A percentile compares a stretch with the other conserved stretches of the same genome.
Conservation (phyloP, 106 monocot species). For the Allium cepa region DNA sequence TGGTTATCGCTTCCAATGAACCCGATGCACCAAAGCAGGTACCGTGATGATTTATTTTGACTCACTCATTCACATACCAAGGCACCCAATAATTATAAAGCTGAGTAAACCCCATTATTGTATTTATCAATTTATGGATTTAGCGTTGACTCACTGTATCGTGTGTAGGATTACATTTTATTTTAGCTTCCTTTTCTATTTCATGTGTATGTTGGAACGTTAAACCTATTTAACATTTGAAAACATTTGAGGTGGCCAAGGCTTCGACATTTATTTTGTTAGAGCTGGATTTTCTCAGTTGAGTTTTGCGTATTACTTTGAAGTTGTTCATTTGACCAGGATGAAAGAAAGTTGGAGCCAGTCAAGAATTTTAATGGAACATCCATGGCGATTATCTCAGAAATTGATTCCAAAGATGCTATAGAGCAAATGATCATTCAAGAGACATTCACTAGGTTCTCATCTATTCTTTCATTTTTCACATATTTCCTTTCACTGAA, state of each 20-base stretch:
- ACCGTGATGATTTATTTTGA: background rate
- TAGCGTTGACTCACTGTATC: no score
- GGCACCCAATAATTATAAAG: background rate
- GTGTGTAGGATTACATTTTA: background rate
- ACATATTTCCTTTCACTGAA: background rate
- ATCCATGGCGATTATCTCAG: constrained; percentile 14
- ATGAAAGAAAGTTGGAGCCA: constrained; percentile 5
- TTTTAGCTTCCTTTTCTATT: background rate
- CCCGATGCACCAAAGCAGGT: constrained; percentile 6
- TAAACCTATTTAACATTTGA: background rate
- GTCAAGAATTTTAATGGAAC: constrained; percentile 4
- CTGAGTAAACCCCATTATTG: background rate
- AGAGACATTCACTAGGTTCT: constrained; percentile 28
- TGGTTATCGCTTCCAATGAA: constrained; percentile 8
- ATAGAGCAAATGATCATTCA: constrained; percentile 19
- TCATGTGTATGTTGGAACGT: background rate
- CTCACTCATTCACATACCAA: background rate
- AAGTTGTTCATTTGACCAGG: constrained; percentile 10
- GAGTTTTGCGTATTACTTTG: constrained; percentile 1
- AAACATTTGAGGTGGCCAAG: background rate
- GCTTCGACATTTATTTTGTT: background rate
- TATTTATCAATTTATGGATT: background rate
- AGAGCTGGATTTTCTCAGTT: background rate
- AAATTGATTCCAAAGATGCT: constrained; percentile 19
- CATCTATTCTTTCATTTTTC: background rate